Evolutionary conservation across 148 eudicot genomes (phyloP), one percentile per base, ranked within the genome.

Genomic region (Fallopia convolvulus): DNA sequence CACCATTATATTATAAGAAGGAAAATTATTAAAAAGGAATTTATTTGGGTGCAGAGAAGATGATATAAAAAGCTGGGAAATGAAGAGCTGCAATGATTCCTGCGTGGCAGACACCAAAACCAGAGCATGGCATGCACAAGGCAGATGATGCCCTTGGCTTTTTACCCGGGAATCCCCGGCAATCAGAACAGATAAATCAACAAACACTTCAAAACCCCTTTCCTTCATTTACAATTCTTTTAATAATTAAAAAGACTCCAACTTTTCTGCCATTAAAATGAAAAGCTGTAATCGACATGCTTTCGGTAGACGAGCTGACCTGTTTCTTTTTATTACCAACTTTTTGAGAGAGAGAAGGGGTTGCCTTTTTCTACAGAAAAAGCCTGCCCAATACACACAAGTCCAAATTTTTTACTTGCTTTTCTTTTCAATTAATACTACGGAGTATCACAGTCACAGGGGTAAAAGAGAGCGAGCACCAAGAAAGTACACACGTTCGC

Each of bases 21-120:
- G 8, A 6, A 42, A 42, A 6, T 6, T 6, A 50, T 2, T 14
- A 50, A 50, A 50, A 52, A 6, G 5, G 58, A 52, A 52, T 52
- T 18, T 52, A 52, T 52, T 18, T 52, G 20, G 18, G n/a, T 52
- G 58, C 47, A 44, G 47, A 44, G 39, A 36, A 36, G 39, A 36
- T 36, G 39, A 36, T 2, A 36, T 36, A 36, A 42, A 48, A 48
- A 48, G 12, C 52, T 48, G 52, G 13, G 20, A 55, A n/a, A n/a
- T 55, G n/a, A 20, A 20, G 8, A 53, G 60, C 1, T 53, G 60
- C 60, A 55, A 55, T 55, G 61, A 55, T 55, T 55, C 61, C 4
- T 55, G 61, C 61, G 61, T 55, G 61, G 61, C 68, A 61, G 68
- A 61, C 68, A 61, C 15, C 5, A 61, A 60, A 61, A 32, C 47